Evolutionary conservation across 2,329 filamentous ascomycete species (phyloP).

Genomic region (Penicillium griseofulvum): DNA sequence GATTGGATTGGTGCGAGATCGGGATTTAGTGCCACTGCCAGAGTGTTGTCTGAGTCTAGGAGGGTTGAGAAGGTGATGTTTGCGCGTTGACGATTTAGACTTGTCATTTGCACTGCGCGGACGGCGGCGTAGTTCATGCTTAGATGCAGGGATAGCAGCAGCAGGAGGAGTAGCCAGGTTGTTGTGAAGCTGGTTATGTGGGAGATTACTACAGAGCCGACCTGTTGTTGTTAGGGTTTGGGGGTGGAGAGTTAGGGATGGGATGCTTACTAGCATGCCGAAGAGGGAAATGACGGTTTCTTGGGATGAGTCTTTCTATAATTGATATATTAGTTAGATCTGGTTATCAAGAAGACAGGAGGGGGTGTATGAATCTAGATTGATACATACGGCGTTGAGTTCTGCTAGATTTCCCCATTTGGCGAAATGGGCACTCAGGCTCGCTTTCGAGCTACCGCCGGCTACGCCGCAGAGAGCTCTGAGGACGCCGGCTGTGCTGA

Average conservation of each 20-base stretch:
- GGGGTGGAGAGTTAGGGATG: neutral
- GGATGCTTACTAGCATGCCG: constrained; percentile 67
- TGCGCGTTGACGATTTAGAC: constrained; percentile 81
- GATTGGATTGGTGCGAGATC: no score
- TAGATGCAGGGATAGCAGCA: constrained; percentile 73
- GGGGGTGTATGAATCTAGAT: neutral
- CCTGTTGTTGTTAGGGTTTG: constrained; percentile 35
- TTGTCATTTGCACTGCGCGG: constrained; percentile 75
- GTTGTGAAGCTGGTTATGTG: constrained; percentile 66
- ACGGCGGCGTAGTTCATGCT: constrained; percentile 85
- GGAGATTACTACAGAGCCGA: constrained; percentile 77
- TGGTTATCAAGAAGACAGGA: no score
- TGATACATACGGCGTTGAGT: constrained; percentile 69
- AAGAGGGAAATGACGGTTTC: constrained; percentile 88
- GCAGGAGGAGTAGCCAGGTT: constrained; percentile 71
- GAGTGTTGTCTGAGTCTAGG: constrained; percentile 33
- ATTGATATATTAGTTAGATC: constrained; percentile 2
- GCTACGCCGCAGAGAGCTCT: constrained; percentile 81
- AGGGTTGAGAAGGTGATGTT: constrained; percentile 69
- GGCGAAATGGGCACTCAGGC: constrained; percentile 88
- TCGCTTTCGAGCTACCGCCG: constrained; percentile 85
- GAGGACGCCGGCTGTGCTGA: constrained; percentile 61
- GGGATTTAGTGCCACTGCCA: constrained; percentile 5
- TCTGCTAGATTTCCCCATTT: constrained; percentile 83
- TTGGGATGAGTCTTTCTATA: constrained; percentile 81